A percentile compares a stretch with the other conserved stretches of the same genome.
Conservation (phyloP, 2,329 filamentous ascomycete genomes). For the Cadophora luteo-olivacea region DNA sequence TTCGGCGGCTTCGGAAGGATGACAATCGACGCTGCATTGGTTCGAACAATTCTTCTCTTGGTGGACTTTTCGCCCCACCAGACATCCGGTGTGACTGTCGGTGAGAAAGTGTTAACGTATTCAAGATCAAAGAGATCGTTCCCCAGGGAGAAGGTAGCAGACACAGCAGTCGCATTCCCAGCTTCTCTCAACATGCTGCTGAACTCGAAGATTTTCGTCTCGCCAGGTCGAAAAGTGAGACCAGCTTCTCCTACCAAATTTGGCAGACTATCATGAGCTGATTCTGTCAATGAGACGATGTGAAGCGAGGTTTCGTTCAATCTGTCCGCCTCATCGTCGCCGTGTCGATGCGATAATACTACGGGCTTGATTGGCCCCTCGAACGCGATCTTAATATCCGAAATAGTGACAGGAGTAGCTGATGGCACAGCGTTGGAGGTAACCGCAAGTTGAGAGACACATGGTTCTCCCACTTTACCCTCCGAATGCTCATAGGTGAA, state of each 20-base stretch:
- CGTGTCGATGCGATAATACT: slow-evolving; percentile 48
- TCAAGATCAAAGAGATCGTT: slow-evolving; percentile 71
- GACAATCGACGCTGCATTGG: slow-evolving; percentile 63
- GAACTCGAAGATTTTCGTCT: slow-evolving; percentile 75
- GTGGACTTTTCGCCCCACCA: slow-evolving; percentile 58
- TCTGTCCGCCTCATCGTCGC: slow-evolving; percentile 4
- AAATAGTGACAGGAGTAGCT: slow-evolving; percentile 58
- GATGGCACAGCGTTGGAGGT: slow-evolving; percentile 61
- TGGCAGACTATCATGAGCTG: slow-evolving; percentile 43
- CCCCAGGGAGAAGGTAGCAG: slow-evolving; percentile 67
- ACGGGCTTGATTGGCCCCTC: slow-evolving; percentile 64
- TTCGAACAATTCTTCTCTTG: slow-evolving; percentile 55
- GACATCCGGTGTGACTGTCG: slow-evolving; percentile 49
- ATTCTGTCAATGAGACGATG: slow-evolving; percentile 36
- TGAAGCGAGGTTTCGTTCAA: slow-evolving; percentile 26
- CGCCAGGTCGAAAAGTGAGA: slow-evolving; percentile 69
- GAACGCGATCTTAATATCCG: slow-evolving; percentile 60
- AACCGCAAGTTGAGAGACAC: slow-evolving; percentile 63
- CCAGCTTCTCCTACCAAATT: slow-evolving; percentile 62
- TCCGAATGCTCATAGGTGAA: slow-evolving; percentile 65
- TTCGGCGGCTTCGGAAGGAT: slow-evolving; percentile 92
- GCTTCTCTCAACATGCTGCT: slow-evolving; percentile 79
- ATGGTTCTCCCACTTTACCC: slow-evolving; percentile 66
- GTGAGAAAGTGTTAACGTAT: slow-evolving; percentile 64
- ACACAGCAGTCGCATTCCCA: slow-evolving; percentile 73